Evolutionary conservation across 352 stramenopile genomes (phyloP).

Genomic region (Pythium myriotylum): DNA sequence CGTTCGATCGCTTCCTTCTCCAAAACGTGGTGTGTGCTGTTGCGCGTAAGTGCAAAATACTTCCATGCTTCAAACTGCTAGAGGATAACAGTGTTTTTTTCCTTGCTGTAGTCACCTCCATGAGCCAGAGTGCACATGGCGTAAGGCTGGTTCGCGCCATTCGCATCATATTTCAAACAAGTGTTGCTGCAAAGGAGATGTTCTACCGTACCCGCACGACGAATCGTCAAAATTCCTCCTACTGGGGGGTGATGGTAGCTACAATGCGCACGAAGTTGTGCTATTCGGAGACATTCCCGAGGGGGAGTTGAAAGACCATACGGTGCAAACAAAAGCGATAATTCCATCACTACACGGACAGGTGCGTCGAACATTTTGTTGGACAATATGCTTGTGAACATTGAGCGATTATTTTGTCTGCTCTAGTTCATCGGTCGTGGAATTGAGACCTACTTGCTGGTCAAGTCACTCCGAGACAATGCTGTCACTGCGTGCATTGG

Average conservation of each 20-base stretch:
- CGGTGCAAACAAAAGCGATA: constrained; percentile 47
- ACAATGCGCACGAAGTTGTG: constrained; percentile 57
- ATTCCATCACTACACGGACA: constrained; percentile 80
- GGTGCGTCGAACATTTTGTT: constrained; percentile 19
- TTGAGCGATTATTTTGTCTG: no score
- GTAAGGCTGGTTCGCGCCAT: constrained; percentile 57
- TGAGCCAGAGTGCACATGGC: constrained; percentile 66
- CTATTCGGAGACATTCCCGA: constrained; percentile 72
- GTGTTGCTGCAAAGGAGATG: constrained; percentile 75
- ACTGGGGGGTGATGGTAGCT: constrained; percentile 39
- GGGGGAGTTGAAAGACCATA: constrained; percentile 63
- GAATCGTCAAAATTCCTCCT: constrained; percentile 86
- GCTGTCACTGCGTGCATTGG: constrained; percentile 74
- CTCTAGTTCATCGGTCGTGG: constrained; percentile 77
- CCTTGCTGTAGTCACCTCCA: constrained; percentile 58
- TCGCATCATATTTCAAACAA: constrained; percentile 59
- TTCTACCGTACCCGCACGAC: constrained; percentile 68
- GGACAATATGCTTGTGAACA: neutral
- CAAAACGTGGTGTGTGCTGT: constrained; percentile 66
- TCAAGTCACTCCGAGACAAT: constrained; percentile 66
- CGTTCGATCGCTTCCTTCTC: constrained; percentile 59
- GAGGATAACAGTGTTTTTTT: constrained; percentile 3
- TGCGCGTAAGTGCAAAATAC: constrained; percentile 85
- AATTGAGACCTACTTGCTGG: constrained; percentile 73
- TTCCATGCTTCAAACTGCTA: no score